Conservation (phyloP, 2,329 filamentous ascomycete species). For the Epichloe hybrida region DNA sequence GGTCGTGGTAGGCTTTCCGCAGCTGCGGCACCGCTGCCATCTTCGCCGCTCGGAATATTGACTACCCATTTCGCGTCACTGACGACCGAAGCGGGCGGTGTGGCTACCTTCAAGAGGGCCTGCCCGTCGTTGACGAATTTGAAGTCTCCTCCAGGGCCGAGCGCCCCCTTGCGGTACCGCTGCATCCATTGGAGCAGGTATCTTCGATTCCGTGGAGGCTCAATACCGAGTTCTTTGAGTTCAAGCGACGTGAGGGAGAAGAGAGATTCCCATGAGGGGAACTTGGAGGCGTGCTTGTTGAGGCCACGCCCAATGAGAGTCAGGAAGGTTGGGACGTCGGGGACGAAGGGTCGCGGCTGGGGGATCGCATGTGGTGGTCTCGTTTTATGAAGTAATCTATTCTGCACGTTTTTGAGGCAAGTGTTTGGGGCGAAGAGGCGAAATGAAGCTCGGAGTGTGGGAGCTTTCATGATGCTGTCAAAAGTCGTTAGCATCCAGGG, state of each 20-base stretch:
- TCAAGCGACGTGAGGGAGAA: conserved; percentile 70
- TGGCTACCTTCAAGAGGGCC: conserved; percentile 37
- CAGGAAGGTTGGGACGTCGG: conserved; percentile 75
- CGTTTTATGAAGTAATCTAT: conserved; percentile 31
- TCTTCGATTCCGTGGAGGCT: conserved; percentile 66
- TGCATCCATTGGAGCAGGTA: conserved; percentile 85
- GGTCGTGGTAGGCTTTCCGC: conserved; percentile 16
- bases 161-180: conserved; percentile 59
- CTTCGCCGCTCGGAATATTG: conserved; percentile 37
- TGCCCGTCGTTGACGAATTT: conserved; percentile 49
- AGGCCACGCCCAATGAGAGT: conserved; percentile 82
- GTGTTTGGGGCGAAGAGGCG: conserved; percentile 18
- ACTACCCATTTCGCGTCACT: conserved; percentile 38
- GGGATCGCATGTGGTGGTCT: conserved; percentile 36
- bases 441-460: conserved; percentile 19
- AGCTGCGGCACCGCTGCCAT: conserved; percentile 14
- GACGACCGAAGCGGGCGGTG: conserved; percentile 21
- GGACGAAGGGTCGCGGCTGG: conserved; percentile 68
- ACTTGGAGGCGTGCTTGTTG: conserved; percentile 69
- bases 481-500: neutral
- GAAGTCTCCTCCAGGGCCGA: conserved; percentile 74
- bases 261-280: conserved; percentile 79
- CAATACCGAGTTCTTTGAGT: conserved; percentile 71
- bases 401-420: conserved; percentile 22
- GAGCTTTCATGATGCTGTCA: conserved; percentile 18